These are phyloP conservation scores for Cladorrhinum sp. DNA, from an alignment of 2,329 filamentous ascomycete species.

Conservation along the genomic window DNA sequence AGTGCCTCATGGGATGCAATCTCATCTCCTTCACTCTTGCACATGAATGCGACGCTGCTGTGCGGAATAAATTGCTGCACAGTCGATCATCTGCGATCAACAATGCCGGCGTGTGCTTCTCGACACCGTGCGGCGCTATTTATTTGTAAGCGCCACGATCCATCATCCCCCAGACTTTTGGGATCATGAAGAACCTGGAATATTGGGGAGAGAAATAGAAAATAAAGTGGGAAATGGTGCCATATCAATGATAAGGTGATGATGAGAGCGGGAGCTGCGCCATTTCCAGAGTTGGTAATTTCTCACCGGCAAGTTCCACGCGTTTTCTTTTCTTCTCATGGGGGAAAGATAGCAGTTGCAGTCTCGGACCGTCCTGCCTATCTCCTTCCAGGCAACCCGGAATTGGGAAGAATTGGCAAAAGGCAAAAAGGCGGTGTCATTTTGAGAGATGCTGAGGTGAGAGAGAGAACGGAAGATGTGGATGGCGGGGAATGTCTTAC, in stretches of 20 bases:
- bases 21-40: too few species aligned
- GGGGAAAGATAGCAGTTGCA: background rate
- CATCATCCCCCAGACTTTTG: too few species aligned
- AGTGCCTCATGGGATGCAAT: too few species aligned
- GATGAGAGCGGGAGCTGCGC: background rate
- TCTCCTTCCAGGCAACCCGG: background rate
- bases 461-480: background rate
- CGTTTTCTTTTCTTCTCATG: too few species aligned
- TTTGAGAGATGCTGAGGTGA: background rate
- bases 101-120: background rate
- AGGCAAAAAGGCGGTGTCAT: background rate
- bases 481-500: background rate
- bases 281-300: background rate
- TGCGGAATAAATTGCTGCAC: background rate
- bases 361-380: background rate
- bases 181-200: too few species aligned
- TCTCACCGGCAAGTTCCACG: background rate
- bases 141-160: background rate
- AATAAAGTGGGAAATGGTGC: too few species aligned
- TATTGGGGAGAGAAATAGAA: background rate
- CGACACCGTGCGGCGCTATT: background rate
- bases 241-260: too few species aligned
- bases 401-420: background rate
- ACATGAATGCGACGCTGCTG: background rate
- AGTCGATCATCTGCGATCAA: conserved; percentile 3